These are phyloP conservation scores for Paramyrothecium roridum DNA, from an alignment of 2,329 filamentous ascomycete species.

Conservation along the genomic window DNA sequence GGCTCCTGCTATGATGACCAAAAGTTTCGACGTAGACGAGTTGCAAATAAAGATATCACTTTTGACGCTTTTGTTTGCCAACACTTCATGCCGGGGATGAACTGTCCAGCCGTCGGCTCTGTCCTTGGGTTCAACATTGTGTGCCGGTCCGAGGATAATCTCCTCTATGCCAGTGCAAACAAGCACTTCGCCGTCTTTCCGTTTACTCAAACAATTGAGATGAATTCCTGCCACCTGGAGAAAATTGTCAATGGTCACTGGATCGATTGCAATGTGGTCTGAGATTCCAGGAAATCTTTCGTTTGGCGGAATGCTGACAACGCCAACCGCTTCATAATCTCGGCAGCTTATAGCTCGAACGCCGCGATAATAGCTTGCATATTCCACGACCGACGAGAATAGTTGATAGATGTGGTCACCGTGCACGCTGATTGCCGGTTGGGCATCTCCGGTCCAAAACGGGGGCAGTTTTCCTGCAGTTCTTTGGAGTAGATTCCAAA, in stretches of 20 bases:
- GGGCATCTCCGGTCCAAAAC: neutral
- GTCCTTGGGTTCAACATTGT: neutral
- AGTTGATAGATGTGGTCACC: neutral
- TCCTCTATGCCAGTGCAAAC: neutral
- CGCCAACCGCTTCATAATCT: neutral
- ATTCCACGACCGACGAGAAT: slow-evolving; percentile 1
- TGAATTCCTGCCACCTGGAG: slow-evolving; percentile 4
- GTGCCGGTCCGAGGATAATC: neutral
- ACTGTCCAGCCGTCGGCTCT: neutral
- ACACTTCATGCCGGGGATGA: neutral
- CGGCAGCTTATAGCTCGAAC: neutral
- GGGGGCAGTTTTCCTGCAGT: too few relatives aligned
- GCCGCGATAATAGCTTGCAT: neutral
- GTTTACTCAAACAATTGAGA: neutral
- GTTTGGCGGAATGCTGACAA: neutral
- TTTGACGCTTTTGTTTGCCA: neutral
- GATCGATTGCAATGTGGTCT: neutral
- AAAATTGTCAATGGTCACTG: slow-evolving; percentile 4
- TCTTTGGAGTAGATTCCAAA: too few relatives aligned
- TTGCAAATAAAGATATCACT: slow-evolving; percentile 2
- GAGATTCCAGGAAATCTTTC: too few relatives aligned
- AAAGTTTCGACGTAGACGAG: neutral
- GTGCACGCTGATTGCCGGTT: neutral
- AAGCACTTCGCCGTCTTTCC: neutral
- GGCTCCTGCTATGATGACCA: slow-evolving; percentile 1